phyloP scores from a whole-genome alignment of 169 alveolate genomes.

The Plasmodium gonderi region DNA sequence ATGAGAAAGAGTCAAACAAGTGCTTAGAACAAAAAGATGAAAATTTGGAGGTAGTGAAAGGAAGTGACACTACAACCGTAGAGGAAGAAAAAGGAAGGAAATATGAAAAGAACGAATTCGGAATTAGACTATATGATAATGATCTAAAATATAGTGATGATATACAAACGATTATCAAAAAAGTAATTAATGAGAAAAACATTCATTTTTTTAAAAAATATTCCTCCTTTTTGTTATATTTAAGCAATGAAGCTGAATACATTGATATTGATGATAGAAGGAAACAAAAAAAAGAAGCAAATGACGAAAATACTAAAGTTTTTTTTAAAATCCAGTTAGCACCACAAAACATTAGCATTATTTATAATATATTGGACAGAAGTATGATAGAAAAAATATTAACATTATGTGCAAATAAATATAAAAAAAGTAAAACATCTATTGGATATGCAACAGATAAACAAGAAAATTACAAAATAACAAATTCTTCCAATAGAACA shows the following conservation, averaged over 20 bases:
- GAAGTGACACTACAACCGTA: neutral
- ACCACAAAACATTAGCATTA: slow-evolving; percentile 46
- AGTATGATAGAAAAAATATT: slow-evolving; percentile 55
- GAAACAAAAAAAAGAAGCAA: slow-evolving; percentile 13
- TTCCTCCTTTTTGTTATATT: slow-evolving; percentile 34
- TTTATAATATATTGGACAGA: slow-evolving; percentile 35
- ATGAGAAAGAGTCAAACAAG: neutral
- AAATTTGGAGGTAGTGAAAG: neutral
- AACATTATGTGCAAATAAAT: slow-evolving; percentile 45
- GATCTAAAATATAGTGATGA: slow-evolving; percentile 54
- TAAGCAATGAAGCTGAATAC: slow-evolving; percentile 25
- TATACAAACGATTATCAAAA: slow-evolving; percentile 30
- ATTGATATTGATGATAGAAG: neutral
- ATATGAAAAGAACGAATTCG: slow-evolving; percentile 12
- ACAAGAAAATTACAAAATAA: slow-evolving; percentile 63
- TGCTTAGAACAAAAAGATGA: neutral
- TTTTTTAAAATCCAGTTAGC: slow-evolving; percentile 57
- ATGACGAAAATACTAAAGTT: slow-evolving; percentile 20
- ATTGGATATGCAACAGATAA: slow-evolving; percentile 53
- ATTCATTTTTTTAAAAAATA: slow-evolving; percentile 54
- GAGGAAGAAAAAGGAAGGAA: neutral
- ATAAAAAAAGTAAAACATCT: slow-evolving; percentile 67
- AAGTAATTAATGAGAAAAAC: slow-evolving; percentile 53
- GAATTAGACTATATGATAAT: slow-evolving; percentile 38
- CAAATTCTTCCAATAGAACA: slow-evolving; percentile 31